A percentile compares a stretch with the other conserved stretches of the same genome.
Evolutionary conservation across 768 basidiomycete genomes (phyloP).

Genomic region (Inosperma sp.): DNA sequence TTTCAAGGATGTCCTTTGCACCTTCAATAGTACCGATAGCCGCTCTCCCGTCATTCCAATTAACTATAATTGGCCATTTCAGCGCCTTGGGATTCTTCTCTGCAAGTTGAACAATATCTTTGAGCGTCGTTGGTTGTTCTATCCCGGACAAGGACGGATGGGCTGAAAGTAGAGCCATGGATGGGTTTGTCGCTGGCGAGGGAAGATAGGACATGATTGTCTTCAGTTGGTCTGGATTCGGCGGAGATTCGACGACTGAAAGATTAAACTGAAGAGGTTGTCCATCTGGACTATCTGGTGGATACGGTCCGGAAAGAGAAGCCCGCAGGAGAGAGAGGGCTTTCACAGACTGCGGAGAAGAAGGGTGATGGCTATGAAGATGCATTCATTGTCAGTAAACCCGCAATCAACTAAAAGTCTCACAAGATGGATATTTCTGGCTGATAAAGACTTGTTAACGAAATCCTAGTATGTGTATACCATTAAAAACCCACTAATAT

Average conservation of each 20-base stretch:
- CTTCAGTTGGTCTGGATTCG: slow-evolving; percentile 62
- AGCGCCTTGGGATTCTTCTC: slow-evolving; percentile 52
- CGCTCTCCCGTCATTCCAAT: slow-evolving; percentile 65
- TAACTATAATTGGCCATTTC: slow-evolving; percentile 78
- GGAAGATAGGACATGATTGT: slow-evolving; percentile 63
- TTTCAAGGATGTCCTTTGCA: slow-evolving; percentile 64
- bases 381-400: background rate
- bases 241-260: slow-evolving; percentile 63
- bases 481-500: background rate
- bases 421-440: slow-evolving; percentile 69
- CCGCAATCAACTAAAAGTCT: slow-evolving; percentile 17
- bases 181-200: slow-evolving; percentile 34
- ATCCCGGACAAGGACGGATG: slow-evolving; percentile 50
- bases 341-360: slow-evolving; percentile 59
- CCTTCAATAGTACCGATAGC: slow-evolving; percentile 65
- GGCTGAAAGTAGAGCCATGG: slow-evolving; percentile 52
- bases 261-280: slow-evolving; percentile 65
- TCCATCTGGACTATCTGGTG: slow-evolving; percentile 40
- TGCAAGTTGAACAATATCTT: slow-evolving; percentile 47
- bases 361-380: slow-evolving; percentile 52
- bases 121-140: slow-evolving; percentile 35
- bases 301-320: slow-evolving; percentile 59
- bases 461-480: background rate
- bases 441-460: slow-evolving; percentile 18
- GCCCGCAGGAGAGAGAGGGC: slow-evolving; percentile 57